These are phyloP conservation scores for Fusarium luffae DNA, from an alignment of 2,329 filamentous ascomycete genomes.

Conservation along the genomic window DNA sequence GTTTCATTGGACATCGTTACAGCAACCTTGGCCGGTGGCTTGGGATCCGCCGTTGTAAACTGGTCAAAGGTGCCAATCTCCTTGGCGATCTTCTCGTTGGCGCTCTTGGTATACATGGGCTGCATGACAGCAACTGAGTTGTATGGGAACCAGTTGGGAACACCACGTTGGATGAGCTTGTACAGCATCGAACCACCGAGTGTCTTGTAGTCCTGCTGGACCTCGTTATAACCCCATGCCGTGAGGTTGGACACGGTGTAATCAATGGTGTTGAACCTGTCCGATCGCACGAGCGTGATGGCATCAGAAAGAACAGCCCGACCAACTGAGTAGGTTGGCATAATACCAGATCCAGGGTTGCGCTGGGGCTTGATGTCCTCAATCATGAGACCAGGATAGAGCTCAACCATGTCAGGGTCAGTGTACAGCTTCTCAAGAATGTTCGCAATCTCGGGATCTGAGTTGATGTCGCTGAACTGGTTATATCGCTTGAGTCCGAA, in stretches of 20 bases:
- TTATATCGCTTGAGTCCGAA: slow-evolving; percentile 68
- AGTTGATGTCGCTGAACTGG: slow-evolving; percentile 69
- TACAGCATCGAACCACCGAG: slow-evolving; percentile 58
- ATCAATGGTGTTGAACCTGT: slow-evolving; percentile 68
- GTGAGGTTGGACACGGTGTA: slow-evolving; percentile 57
- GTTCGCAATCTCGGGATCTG: slow-evolving; percentile 65
- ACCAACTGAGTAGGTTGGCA: slow-evolving; percentile 61
- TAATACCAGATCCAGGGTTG: slow-evolving; percentile 56
- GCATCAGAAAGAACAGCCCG: slow-evolving; percentile 70
- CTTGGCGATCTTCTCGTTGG: slow-evolving; percentile 53
- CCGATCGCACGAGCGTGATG: slow-evolving; percentile 67
- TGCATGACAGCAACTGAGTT: slow-evolving; percentile 59
- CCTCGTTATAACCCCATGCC: slow-evolving; percentile 56
- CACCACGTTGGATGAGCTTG: slow-evolving; percentile 58
- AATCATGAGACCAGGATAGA: slow-evolving; percentile 75
- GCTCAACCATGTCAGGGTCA: slow-evolving; percentile 73
- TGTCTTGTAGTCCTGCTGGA: slow-evolving; percentile 48
- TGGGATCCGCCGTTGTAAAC: slow-evolving; percentile 50
- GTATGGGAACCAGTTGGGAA: slow-evolving; percentile 57
- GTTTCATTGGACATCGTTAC: slow-evolving; percentile 41
- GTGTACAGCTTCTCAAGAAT: slow-evolving; percentile 69
- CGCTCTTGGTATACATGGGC: slow-evolving; percentile 58
- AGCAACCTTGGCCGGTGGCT: slow-evolving; percentile 48
- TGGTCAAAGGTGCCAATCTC: slow-evolving; percentile 53
- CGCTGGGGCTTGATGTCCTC: slow-evolving; percentile 66